phyloP scores from a whole-genome alignment of 805 yeast species.

The Candida nonsorbophila region DNA sequence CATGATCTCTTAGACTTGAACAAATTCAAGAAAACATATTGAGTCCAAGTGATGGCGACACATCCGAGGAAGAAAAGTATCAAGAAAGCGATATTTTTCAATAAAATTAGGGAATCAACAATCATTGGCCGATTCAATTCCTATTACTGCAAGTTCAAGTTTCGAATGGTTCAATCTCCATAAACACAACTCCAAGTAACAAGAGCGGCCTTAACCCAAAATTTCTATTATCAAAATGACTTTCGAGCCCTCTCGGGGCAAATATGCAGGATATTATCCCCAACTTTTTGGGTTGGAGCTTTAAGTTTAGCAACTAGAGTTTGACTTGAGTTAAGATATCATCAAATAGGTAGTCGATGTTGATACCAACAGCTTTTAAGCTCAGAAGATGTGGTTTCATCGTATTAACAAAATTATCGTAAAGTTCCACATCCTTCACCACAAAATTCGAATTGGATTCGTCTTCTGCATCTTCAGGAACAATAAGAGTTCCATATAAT shows the following conservation, averaged over 20 bases:
- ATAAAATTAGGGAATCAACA: too few species aligned
- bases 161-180: too few species aligned
- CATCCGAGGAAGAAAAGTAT: constrained; percentile 6
- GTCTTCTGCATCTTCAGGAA: constrained; percentile 17
- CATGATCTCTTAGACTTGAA: constrained; percentile 24
- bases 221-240: too few species aligned
- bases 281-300: too few species aligned
- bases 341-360: constrained; percentile 65
- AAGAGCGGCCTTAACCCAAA: too few species aligned
- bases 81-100: constrained; percentile 3
- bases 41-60: constrained; percentile 6
- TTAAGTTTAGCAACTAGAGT: too few species aligned
- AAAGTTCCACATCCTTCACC: constrained; percentile 33
- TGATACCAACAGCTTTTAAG: constrained; percentile 63
- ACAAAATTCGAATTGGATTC: constrained; percentile 17
- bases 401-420: constrained; percentile 50
- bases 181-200: too few species aligned
- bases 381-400: constrained; percentile 55
- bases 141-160: too few species aligned
- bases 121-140: too few species aligned
- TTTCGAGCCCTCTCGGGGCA: too few species aligned
- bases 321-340: constrained; percentile 16
- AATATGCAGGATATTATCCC: too few species aligned
- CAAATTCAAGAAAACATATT: constrained; percentile 8
- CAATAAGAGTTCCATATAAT: constrained; percentile 54